Evolutionary conservation across 768 basidiomycete genomes (phyloP).

Genomic region (Boletus rubescentipes): DNA sequence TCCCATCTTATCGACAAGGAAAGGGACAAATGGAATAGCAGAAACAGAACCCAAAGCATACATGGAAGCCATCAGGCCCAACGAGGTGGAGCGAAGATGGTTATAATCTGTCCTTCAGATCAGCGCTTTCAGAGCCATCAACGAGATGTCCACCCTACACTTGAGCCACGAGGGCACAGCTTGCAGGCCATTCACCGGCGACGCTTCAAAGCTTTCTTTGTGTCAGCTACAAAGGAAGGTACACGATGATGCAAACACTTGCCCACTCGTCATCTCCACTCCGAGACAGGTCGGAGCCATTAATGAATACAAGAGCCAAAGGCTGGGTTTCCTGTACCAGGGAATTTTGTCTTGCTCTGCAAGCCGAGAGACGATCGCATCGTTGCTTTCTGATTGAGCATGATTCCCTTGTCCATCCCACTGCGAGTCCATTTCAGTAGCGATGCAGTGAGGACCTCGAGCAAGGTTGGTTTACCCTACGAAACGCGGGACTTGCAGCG

Average conservation of each 20-base stretch:
- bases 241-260: background rate
- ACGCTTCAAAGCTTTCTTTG: conserved; percentile 32
- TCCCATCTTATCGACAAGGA: conserved; percentile 10
- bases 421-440: conserved; percentile 4
- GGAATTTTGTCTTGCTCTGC: conserved; percentile 45
- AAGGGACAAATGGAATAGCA: conserved; percentile 43
- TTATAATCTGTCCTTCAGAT: background rate
- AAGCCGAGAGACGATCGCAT: conserved; percentile 14
- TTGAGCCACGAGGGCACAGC: conserved; percentile 56
- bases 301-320: conserved; percentile 52
- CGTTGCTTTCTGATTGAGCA: background rate
- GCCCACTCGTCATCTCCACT: conserved; percentile 16
- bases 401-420: background rate
- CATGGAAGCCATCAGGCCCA: conserved; percentile 36
- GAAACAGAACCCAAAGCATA: conserved; percentile 61
- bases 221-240: background rate
- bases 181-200: conserved; percentile 65
- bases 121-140: background rate
- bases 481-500: too few relatives aligned
- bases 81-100: background rate
- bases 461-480: background rate
- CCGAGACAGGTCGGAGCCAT: conserved; percentile 42
- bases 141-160: conserved; percentile 36
- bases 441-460: background rate
- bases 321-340: conserved; percentile 62